Percentiles rank a stretch among this genome's conserved stretches.
phyloP scores from a whole-genome alignment of 192 early-diverging fungal species.

The Umbelopsis sp. region DNA sequence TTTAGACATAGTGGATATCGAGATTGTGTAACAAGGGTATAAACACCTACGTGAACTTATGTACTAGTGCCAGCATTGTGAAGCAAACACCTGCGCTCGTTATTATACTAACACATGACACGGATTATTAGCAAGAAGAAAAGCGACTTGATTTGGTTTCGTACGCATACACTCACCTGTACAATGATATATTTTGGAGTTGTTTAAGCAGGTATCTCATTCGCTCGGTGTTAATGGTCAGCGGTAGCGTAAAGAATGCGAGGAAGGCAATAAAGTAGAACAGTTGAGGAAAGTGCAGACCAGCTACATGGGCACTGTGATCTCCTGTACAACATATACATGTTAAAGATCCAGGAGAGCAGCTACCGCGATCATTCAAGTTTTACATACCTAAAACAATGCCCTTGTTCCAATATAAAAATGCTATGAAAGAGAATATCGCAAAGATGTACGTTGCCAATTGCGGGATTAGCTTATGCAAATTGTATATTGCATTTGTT shows the following conservation, averaged over 20 bases:
- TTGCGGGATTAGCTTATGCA: background rate
- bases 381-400: slow-evolving; percentile 74
- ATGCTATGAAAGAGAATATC: slow-evolving; percentile 57
- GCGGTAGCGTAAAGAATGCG: slow-evolving; percentile 50
- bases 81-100: background rate
- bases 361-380: background rate
- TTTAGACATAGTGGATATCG: background rate
- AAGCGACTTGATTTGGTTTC: background rate
- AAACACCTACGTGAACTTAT: slow-evolving; percentile 56
- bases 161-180: slow-evolving; percentile 1
- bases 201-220: slow-evolving; percentile 32
- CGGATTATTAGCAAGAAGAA: background rate
- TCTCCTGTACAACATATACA: slow-evolving; percentile 62
- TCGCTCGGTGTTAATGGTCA: slow-evolving; percentile 42
- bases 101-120: background rate
- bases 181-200: background rate
- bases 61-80: slow-evolving; percentile 46
- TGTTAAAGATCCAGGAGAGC: background rate
- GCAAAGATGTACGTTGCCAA: slow-evolving; percentile 59
- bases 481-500: background rate
- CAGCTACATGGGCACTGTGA: slow-evolving; percentile 78
- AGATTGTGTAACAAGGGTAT: background rate
- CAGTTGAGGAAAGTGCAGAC: slow-evolving; percentile 81
- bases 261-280: slow-evolving; percentile 81
- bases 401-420: slow-evolving; percentile 78